phyloP scores from a whole-genome alignment of 78 protist genomes.

The Dictyostelium discoideum region dicty_2.7 NC_007089.4:215001-215500 shows the following conservation, averaged over 20 bases:
- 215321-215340: too few species aligned
- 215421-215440: background rate
- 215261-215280: background rate
- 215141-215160: background rate
- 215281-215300: background rate
- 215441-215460: background rate
- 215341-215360: too few species aligned
- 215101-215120: background rate
- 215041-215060: background rate
- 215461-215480: background rate
- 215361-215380: too few species aligned
- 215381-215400: background rate
- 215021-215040: background rate
- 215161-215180: conserved; percentile 1
- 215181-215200: background rate
- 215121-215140: background rate
- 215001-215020: background rate
- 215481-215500: background rate
- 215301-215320: too few species aligned
- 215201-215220: background rate
- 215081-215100: background rate
- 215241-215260: background rate
- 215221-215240: background rate
- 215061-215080: background rate
- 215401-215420: background rate